Conservation (phyloP, 2,329 filamentous ascomycete genomes). For the Aspergillus intermedius region DNA sequence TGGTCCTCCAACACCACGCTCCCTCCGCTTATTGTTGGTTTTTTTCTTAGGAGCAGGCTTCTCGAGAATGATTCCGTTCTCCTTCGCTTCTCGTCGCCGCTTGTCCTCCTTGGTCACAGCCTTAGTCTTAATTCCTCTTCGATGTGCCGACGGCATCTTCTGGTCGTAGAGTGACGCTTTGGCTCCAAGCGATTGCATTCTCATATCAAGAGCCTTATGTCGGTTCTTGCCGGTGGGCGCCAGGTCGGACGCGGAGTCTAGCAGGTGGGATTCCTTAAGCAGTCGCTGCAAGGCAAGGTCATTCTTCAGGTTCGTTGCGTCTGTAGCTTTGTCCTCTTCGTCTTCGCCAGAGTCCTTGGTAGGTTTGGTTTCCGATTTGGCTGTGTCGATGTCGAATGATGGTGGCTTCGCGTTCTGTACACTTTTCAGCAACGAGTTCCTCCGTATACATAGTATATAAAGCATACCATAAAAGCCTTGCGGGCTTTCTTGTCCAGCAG, state of each 20-base stretch:
- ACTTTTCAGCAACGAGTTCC: neutral
- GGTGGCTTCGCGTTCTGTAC: conserved; percentile 44
- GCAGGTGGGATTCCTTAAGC: conserved; percentile 83
- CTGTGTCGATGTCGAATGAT: conserved; percentile 22
- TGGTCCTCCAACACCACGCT: conserved; percentile 65
- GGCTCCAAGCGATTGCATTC: conserved; percentile 74
- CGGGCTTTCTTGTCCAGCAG: conserved; percentile 61
- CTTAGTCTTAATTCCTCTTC: conserved; percentile 75
- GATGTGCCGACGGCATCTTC: conserved; percentile 82
- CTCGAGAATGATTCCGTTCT: conserved; percentile 88
- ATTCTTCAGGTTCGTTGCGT: conserved; percentile 69
- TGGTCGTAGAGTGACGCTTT: conserved; percentile 66
- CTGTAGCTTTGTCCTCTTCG: conserved; percentile 51
- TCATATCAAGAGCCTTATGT: conserved; percentile 74
- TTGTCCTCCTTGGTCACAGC: conserved; percentile 59
- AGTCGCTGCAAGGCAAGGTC: conserved; percentile 88
- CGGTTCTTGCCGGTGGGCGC: conserved; percentile 64
- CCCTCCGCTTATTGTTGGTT: conserved; percentile 39
- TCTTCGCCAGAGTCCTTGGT: conserved; percentile 28
- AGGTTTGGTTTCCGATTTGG: conserved; percentile 12
- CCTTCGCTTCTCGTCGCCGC: conserved; percentile 70
- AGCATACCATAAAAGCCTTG: conserved; percentile 69
- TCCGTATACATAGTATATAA: neutral
- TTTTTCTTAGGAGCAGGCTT: conserved; percentile 35
- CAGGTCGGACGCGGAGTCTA: conserved; percentile 53